Base-by-base conservation (phyloP, 2,329 filamentous ascomycete species). In the Diplodia seriata region DNA sequence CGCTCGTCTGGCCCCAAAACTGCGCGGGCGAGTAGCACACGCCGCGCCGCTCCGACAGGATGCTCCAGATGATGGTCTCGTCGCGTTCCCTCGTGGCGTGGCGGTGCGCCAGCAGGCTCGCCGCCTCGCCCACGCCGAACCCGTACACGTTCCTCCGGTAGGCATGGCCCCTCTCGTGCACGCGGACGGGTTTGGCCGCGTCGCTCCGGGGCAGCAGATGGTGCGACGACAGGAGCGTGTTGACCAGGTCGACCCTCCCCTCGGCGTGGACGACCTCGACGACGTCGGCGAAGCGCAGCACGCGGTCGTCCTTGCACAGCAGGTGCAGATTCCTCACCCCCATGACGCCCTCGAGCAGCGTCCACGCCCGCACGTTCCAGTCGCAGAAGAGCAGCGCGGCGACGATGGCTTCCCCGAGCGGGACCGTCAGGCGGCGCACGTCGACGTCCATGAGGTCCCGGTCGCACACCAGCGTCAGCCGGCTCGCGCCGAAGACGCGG, bases 321-420 rank as follows among this genome's bases (percentile, higher is more conserved):
- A 50, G 47, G 11, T 50, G n/a, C 14, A 50, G 23, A 4, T 9
- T 9, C 3, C n/a, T 1, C 18, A 15, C 9, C 3, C 47, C 47
- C 47, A 11, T 50, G 20, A 50, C n/a, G 6, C 20, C 18, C 8
- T 50, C 47, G 11, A 50, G 47, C 14, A 20, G n/a, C 47, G 47
- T 50, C 47, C 47, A 50, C n/a, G 47, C 47, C 7, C 47, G 47
- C 47, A 23, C 47, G n/a, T 50, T 50, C 20, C 47, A 50, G 47
- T 50, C 47, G 47, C 47, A 50, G n/a, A 50, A 15, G 20, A 50
- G 20, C 7, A 50, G 47, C n/a, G 47, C n/a, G 38, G 14, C 14
- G 12, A 40, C 4, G 38, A 40, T 4, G 3, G 38, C 18, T 5
- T 40, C 38, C 15, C 15, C 2, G 12, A 40, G 38, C 14, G 12